Conservation (phyloP, 139 green algal genomes). For the Tetradesmus obliquus region DNA sequence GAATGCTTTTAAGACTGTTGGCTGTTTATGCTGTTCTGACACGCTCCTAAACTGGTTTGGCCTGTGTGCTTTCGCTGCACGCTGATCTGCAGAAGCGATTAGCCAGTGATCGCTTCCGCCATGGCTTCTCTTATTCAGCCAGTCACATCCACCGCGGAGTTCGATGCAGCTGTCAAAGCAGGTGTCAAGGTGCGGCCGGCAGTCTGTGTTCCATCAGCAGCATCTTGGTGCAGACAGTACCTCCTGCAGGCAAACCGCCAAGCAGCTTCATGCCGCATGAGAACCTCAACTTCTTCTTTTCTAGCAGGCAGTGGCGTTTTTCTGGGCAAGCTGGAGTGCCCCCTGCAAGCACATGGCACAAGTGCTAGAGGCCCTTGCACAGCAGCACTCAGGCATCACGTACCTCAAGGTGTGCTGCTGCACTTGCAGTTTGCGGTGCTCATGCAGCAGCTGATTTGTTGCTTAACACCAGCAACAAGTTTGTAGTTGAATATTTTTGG, state of each 20-base stretch:
- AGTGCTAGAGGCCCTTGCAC: slow-evolving; percentile 70
- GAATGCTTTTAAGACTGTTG: too few relatives aligned
- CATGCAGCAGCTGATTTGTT: background rate
- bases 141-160: background rate
- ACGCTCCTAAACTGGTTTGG: background rate
- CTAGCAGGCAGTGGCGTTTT: slow-evolving; percentile 77
- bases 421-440: background rate
- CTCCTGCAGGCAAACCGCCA: background rate
- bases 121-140: background rate
- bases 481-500: background rate
- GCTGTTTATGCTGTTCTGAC: too few relatives aligned
- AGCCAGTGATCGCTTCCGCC: background rate
- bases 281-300: background rate
- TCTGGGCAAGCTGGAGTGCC: slow-evolving; percentile 88
- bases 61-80: background rate
- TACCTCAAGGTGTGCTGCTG: slow-evolving; percentile 58
- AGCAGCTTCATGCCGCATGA: background rate
- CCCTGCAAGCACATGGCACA: slow-evolving; percentile 84
- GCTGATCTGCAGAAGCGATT: background rate
- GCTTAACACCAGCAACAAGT: background rate
- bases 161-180: slow-evolving; percentile 2
- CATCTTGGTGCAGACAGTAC: background rate
- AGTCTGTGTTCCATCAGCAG: background rate
- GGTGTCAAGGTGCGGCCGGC: background rate
- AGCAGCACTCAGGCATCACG: slow-evolving; percentile 49